Evolutionary conservation across 83 land plant species (phyloP).

Genomic region (Larix sibirica): DNA sequence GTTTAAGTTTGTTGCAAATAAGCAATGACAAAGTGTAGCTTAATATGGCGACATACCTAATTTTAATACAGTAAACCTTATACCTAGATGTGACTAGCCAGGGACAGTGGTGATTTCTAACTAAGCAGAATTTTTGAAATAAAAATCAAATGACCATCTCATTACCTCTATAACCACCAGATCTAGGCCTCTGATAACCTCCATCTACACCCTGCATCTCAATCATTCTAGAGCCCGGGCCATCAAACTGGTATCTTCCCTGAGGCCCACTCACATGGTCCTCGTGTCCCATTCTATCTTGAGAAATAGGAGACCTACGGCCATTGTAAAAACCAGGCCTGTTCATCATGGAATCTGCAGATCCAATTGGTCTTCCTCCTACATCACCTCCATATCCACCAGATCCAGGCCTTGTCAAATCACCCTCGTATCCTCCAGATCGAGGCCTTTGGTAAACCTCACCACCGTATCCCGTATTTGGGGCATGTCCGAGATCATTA

Average conservation of each 20-base stretch:
- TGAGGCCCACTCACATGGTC: slow-evolving; percentile 1
- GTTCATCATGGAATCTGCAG: slow-evolving; percentile 4
- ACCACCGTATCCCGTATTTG: background rate
- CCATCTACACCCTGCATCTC: slow-evolving; percentile 4
- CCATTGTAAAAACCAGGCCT: slow-evolving; percentile 10
- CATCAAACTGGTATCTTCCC: slow-evolving; percentile 12
- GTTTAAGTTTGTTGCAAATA: too few relatives aligned
- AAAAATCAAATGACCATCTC: background rate
- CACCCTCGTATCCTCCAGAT: slow-evolving; percentile 12
- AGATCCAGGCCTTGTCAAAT: slow-evolving; percentile 7
- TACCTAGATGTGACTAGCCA: too few relatives aligned
- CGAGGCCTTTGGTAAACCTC: slow-evolving; percentile 9
- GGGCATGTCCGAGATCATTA: background rate
- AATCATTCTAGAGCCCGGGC: background rate
- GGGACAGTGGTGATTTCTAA: background rate
- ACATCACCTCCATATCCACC: slow-evolving; percentile 8
- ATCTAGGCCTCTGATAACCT: slow-evolving; percentile 10
- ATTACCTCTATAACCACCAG: slow-evolving; percentile 13
- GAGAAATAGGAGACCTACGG: slow-evolving; percentile 10
- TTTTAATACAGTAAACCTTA: too few relatives aligned
- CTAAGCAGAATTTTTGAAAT: background rate
- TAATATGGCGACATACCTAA: too few relatives aligned
- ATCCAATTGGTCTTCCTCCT: background rate
- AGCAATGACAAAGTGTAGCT: too few relatives aligned
- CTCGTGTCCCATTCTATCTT: background rate